Base-by-base conservation (phyloP, 2,329 filamentous ascomycete genomes). In the Botrytis medusae region DNA sequence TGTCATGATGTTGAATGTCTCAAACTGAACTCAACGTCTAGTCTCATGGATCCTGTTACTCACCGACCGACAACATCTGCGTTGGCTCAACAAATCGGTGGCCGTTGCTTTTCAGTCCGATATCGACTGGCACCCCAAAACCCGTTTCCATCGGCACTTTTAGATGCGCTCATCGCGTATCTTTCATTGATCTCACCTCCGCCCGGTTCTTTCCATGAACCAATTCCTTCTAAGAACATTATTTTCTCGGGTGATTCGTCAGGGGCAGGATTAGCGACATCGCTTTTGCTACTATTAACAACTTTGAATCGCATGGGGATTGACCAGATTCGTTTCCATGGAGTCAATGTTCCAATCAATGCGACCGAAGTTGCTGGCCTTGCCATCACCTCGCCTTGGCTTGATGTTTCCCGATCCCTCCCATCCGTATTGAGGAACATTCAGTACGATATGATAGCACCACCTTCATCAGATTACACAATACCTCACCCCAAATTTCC, bases 81-180 rank as follows among this genome's bases (percentile, higher is more conserved):
- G 69, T 83, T 95, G 22, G 91, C 92, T 34, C 89, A 90, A 79
- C 80, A 90, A 73, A 91, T 88, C 0, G 87, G 88, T 37, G 92
- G 92, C 2, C 86, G 91, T 10, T 89, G 90, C 57, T 95, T 80
- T 63, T 75, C 65, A 42, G 89, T 95, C 8, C 87, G 92, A 5
- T 95, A 95, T 82, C 86, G 93, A 9, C 86, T 96, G 4, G 88
- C 92, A 20, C 93, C 93, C 0, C 91, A 94, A 80, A 83, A 91
- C 74, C 88, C 92, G 0, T 96, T 96, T 79, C 93, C 93, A 0
- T 85, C 91, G 0, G 92, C 92, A 2, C 82, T 96, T 10, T 83
- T 95, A 61, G 93, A 96, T 79, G 91, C 88, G 1, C 82, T 95
- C 16, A 85, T 91, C 46, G 89, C 91, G 0, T 96, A 95, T 79